Base-by-base conservation (phyloP, 2,329 filamentous ascomycete genomes). In the Apiospora kogelbergensis region DNA sequence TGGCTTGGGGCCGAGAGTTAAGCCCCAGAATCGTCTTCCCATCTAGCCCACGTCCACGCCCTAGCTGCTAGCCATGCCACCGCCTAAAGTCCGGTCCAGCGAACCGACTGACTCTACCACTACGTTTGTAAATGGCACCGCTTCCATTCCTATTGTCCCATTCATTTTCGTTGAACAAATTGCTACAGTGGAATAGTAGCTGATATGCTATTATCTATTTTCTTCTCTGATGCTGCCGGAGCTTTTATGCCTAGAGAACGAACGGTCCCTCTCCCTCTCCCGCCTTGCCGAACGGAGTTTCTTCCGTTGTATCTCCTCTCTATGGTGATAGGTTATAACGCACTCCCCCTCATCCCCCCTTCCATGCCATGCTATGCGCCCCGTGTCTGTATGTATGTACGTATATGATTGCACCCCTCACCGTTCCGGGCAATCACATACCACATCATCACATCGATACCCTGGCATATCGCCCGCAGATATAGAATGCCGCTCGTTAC, bases 1-100 rank as follows among this genome's bases (percentile, higher is more conserved):
- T 42, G 53, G 30, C 53, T 60, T 60, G 53, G 53, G 53, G 26
- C 30, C 53, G 53, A 60, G 30, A 60, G 53, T 60, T 60, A 60
- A 60, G 53, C 53, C 53, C 53, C 53, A 60, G 53, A 37, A 37
- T 60, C 20, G 22, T 53, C 53, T 20, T 26, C 53, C 53, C 53
- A 37, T 37, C 53, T 60, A 60, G 30, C 53, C 53, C 53, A 20
- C 30, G 53, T 30, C 30, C n/a, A n/a, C n/a, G n/a, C n/a, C n/a
- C n/a, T n/a, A n/a, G n/a, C n/a, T n/a, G n/a, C 30, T 60, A 60
- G 53, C 53, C 53, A 60, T 60, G 53, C 30, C 53, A 20, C 53
- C 30, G 53, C 53, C 53, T 30, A 60, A n/a, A 60, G 30, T 60
- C 30, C n/a, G 53, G 53, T 42, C 17, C 53, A 37, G 30, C 53